Evolutionary conservation across 768 basidiomycete species (phyloP).

Genomic region (Artomyces pyxidatus): DNA sequence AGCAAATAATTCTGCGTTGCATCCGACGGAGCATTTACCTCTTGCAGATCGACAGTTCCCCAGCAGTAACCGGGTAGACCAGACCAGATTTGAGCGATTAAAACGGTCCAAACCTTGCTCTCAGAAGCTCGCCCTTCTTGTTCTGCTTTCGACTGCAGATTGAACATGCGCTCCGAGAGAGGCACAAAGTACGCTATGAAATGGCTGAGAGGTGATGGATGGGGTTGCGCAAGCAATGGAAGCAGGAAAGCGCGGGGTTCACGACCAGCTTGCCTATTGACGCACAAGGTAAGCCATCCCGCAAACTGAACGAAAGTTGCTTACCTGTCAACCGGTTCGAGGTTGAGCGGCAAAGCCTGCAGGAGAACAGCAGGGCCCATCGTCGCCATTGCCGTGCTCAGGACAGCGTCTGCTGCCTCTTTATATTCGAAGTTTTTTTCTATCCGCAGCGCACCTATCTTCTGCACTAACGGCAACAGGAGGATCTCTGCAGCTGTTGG

Average conservation of each 20-base stretch:
- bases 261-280: conserved; percentile 51
- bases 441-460: conserved; percentile 65
- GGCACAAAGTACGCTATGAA: conserved; percentile 91
- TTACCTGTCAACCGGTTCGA: conserved; percentile 75
- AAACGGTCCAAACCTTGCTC: conserved; percentile 91
- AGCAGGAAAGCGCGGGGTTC: conserved; percentile 90
- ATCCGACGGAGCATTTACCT: conserved; percentile 36
- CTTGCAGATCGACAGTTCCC: conserved; percentile 62
- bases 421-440: conserved; percentile 86
- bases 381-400: conserved; percentile 76
- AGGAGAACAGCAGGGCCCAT: conserved; percentile 81
- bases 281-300: neutral
- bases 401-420: conserved; percentile 72
- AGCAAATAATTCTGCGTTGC: too few species aligned
- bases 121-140: conserved; percentile 67
- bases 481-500: conserved; percentile 62
- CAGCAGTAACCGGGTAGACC: conserved; percentile 89
- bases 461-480: conserved; percentile 58
- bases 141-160: conserved; percentile 75
- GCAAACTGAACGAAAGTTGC: conserved; percentile 18
- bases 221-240: conserved; percentile 74
- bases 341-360: conserved; percentile 69
- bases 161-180: conserved; percentile 88
- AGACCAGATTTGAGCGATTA: conserved; percentile 90
- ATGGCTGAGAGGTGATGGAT: conserved; percentile 75